Base-by-base conservation (phyloP, 208 protist species). In the Polymyxa betae region DNA sequence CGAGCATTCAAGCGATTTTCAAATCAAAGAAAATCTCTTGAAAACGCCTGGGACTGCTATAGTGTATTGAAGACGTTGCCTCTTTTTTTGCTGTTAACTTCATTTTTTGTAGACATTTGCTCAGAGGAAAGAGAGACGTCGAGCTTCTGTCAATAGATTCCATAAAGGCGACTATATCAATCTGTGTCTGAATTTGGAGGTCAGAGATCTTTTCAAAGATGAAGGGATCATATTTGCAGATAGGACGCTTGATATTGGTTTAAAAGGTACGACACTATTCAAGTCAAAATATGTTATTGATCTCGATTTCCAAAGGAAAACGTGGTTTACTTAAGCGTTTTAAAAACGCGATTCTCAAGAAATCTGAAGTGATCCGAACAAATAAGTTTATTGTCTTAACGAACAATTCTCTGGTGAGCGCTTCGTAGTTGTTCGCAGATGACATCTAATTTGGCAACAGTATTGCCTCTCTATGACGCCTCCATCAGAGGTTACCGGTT, bases 161-260 rank as follows among this genome's bases (percentile, higher is more conserved):
- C 72, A 82, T 43, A 82, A 35, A 43, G 72, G 72, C 5, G 72
- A 82, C 72, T 82, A 82, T n/a, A 82, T 82, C 72, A 82, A 82
- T 43, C 72, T 82, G 16, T 82, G 72, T 43, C n/a, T 82, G n/a
- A 45, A 82, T n/a, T 38, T 16, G n/a, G 72, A 82, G n/a, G 35
- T 82, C 5, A 5, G 35, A 5, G 72, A 35, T 35, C 72, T 38
- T 35, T 82, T 82, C 72, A 82, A 35, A 12, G 72, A 43, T 43
- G 72, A 82, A 35, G 35, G 72, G n/a, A 82, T 82, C 5, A 5
- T 82, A 43, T 82, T 82, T n/a, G 72, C 72, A 20, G 72, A 82
- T n/a, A 35, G 72, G 12, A 35, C 35, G 5, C n/a, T 82, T 20
- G 72, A 82, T 43, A n/a, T 82, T 43, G 35, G 10, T 5, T n/a